phyloP scores from a whole-genome alignment of 805 yeast genomes.

The Metschnikowia arizonensis region DNA sequence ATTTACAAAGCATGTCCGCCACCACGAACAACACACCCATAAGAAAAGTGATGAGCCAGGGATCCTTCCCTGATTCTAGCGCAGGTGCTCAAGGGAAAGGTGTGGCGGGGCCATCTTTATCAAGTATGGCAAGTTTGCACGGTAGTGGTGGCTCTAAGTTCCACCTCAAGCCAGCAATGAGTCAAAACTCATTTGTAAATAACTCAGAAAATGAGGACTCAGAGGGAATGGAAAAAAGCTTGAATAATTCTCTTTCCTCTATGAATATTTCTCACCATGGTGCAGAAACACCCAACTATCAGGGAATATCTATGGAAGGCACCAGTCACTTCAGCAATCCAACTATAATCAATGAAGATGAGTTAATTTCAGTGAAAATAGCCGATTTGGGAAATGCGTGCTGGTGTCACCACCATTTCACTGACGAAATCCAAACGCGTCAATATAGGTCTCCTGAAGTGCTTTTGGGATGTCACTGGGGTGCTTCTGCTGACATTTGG shows the following conservation, averaged over 20 bases:
- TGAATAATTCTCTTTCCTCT: constrained; percentile 38
- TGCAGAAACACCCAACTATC: constrained; percentile 18
- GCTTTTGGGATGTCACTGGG: constrained; percentile 55
- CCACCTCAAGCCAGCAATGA: constrained; percentile 8
- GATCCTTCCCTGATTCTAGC: constrained; percentile 12
- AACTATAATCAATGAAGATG: constrained; percentile 35
- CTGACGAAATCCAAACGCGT: constrained; percentile 65
- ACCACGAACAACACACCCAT: constrained; percentile 42
- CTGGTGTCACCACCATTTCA: constrained; percentile 58
- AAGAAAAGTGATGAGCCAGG: constrained; percentile 20
- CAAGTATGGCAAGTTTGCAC: constrained; percentile 1
- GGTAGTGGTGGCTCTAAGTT: not conserved
- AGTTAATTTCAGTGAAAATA: constrained; percentile 50
- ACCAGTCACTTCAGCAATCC: constrained; percentile 9
- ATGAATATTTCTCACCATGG: constrained; percentile 34
- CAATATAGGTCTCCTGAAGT: constrained; percentile 67
- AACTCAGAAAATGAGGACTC: constrained; percentile 16
- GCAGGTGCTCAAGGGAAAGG: not conserved
- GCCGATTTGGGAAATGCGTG: constrained; percentile 74
- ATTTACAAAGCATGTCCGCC: constrained; percentile 30
- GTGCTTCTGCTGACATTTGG: constrained; percentile 61
- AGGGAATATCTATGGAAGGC: constrained; percentile 9
- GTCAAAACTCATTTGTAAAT: constrained; percentile 14
- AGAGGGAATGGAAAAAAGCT: constrained; percentile 22
- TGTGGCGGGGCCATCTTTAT: not conserved